A percentile compares a stretch with the other conserved stretches of the same genome.
phyloP scores from a whole-genome alignment of 2,329 filamentous ascomycete species.

The Cercospora berteroae region DNA sequence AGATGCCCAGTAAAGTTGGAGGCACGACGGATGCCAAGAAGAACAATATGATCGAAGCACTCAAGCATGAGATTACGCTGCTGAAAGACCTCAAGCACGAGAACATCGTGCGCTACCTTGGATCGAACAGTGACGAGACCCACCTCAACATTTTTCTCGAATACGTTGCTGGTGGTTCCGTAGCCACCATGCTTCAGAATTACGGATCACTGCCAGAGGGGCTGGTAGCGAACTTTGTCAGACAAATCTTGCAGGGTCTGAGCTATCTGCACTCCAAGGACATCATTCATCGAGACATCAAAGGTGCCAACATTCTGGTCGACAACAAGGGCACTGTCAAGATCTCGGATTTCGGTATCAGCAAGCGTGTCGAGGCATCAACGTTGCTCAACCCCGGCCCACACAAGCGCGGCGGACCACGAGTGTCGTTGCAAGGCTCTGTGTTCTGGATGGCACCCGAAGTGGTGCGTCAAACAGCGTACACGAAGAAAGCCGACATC shows the following conservation, averaged over 20 bases:
- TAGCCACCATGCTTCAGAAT: constrained; percentile 97
- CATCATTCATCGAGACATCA: constrained; percentile 98
- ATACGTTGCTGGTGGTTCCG: constrained; percentile 94
- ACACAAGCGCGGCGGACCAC: constrained; percentile 56
- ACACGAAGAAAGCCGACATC: constrained; percentile 97
- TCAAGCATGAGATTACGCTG: constrained; percentile 94
- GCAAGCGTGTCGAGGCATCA: constrained; percentile 91
- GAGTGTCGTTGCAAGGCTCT: constrained; percentile 84
- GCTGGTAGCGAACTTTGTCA: constrained; percentile 91
- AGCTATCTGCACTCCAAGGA: constrained; percentile 91
- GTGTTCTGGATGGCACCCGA: constrained; percentile 99
- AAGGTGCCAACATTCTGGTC: constrained; percentile 96
- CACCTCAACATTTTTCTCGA: constrained; percentile 99
- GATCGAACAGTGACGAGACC: constrained; percentile 85
- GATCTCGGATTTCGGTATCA: constrained; percentile 98
- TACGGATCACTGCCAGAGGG: constrained; percentile 94
- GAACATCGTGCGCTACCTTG: constrained; percentile 97
- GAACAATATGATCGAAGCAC: constrained; percentile 95
- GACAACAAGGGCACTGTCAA: constrained; percentile 99
- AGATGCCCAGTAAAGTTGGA: constrained; percentile 77
- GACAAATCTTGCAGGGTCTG: constrained; percentile 88
- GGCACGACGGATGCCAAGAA: constrained; percentile 82
- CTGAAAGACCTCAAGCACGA: constrained; percentile 90
- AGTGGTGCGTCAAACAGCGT: constrained; percentile 95
- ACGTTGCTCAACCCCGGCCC: constrained; percentile 62